Conservation (phyloP, 192 early-diverging fungal species). For the Diversispora eburnea region DNA sequence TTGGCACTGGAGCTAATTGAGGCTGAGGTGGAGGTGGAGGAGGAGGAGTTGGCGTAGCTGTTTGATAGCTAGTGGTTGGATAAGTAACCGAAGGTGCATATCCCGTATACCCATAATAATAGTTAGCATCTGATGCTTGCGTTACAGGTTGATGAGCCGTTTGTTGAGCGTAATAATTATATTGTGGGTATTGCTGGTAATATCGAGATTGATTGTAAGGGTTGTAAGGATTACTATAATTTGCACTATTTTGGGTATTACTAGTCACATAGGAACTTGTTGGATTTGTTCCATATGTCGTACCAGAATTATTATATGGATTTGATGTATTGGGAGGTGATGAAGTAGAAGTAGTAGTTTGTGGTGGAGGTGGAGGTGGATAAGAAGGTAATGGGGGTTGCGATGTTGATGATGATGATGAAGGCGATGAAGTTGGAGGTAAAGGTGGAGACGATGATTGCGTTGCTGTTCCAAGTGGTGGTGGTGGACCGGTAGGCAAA, state of each 20-base stretch:
- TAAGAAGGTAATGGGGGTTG: conserved; percentile 24
- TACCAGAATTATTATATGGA: conserved; percentile 13
- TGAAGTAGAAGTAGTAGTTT: conserved; percentile 13
- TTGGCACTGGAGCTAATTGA: not conserved
- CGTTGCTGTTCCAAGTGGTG: conserved; percentile 20
- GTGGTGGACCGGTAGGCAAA: conserved; percentile 35
- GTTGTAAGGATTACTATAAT: conserved; percentile 23
- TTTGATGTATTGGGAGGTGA: conserved; percentile 10
- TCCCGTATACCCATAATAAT: conserved; percentile 27
- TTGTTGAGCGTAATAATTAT: conserved; percentile 21
- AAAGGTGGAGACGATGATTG: conserved; percentile 23
- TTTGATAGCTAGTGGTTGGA: not conserved
- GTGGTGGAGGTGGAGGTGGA: conserved; percentile 29
- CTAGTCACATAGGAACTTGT: not conserved
- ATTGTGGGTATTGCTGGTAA: conserved; percentile 18
- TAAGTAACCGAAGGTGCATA: not conserved
- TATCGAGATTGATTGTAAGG: conserved; percentile 28
- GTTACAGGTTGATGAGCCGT: not conserved
- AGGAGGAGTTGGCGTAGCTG: conserved; percentile 12
- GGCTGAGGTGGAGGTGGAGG: not conserved
- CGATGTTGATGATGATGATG: conserved; percentile 28
- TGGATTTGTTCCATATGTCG: conserved; percentile 19
- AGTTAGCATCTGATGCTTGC: conserved; percentile 5
- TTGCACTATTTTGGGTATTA: not conserved
- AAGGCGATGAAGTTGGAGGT: conserved; percentile 23